Percentiles rank a stretch among this genome's conserved stretches.
Evolutionary conservation across 75 land plant species (phyloP).

Genomic region (Cunninghamia lanceolata): DNA sequence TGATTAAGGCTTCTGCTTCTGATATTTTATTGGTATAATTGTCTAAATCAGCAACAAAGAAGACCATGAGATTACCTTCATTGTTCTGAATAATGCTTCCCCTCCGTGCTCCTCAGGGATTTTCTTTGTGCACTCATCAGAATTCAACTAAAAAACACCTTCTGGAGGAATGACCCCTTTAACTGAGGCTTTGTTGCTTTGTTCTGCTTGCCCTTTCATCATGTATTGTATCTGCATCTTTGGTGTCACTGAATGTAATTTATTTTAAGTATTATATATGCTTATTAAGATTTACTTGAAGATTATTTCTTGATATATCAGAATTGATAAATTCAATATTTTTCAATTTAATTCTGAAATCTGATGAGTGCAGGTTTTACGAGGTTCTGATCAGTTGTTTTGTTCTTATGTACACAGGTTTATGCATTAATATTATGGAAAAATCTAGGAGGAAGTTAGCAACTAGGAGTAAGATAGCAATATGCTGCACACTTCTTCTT

Average conservation of each 20-base stretch:
- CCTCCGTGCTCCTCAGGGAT: neutral
- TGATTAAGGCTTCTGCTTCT: neutral
- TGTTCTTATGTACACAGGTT: slow-evolving; percentile 8
- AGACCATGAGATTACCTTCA: neutral
- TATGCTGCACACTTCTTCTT: slow-evolving; percentile 5
- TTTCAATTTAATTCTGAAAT: neutral
- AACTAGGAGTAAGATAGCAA: neutral
- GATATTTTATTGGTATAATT: neutral
- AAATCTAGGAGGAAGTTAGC: neutral
- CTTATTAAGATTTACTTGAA: neutral
- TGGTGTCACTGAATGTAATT: neutral
- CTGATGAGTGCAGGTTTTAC: neutral
- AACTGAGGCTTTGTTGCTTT: neutral
- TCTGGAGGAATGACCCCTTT: neutral
- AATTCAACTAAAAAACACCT: neutral
- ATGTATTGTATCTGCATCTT: neutral
- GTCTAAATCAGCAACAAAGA: neutral
- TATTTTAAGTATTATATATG: neutral
- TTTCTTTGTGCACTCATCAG: neutral
- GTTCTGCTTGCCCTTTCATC: neutral
- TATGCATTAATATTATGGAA: neutral
- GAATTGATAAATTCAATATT: neutral
- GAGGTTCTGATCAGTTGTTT: neutral
- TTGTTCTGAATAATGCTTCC: neutral
- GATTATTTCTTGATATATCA: neutral